Base-by-base conservation (phyloP, 2,329 filamentous ascomycete species). In the Fusarium siculi region DNA sequence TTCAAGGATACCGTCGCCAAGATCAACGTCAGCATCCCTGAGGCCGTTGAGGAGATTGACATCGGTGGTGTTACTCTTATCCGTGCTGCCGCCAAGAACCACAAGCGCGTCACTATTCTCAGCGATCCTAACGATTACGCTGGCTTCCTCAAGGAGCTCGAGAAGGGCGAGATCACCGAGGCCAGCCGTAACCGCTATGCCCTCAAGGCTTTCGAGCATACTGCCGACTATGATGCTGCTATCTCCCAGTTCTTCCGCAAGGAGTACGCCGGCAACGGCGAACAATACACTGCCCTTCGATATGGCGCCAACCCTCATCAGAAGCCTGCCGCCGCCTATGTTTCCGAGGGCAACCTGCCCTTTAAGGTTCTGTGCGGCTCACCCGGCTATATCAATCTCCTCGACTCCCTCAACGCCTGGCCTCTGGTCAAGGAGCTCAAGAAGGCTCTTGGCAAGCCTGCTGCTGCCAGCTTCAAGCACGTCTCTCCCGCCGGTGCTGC, bases 1-100 rank as follows among this genome's bases (percentile, higher is more conserved):
- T 99, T 99, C 91, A 98, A 98, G 87, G 95, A 98, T 82, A 99
- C 96, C 37, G 92, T 99, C 77, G 93, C 95, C 78, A 97, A 98
- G 88, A 91, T 97, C 86, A 97, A 97, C 80, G 96, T 99, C 79
- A 98, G 96, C 70, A 93, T 99, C 72, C 91, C 94, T 57, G 96
- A 99, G 85, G 96, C 96, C 57, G 96, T 99, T 43, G 96, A 99
- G 86, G 96, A 99, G 87, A 97, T 99, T 79, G 96, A 99, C 84
- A 98, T 99, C 81, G 96, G 95, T 75, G 96, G 96, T 78, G 96
- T 99, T 58, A 99, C 96, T 43, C 91, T 99, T 70, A 93, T 99
- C 80, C 93, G 96, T 74, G 96, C 96, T 63, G 96, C 96, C 32
- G 96, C 96, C 78, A 99, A 99, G 91, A 99, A 99, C 87, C 96